Evolutionary conservation across 2,329 filamentous ascomycete species (phyloP).

Genomic region (Ilyonectria robusta): DNA sequence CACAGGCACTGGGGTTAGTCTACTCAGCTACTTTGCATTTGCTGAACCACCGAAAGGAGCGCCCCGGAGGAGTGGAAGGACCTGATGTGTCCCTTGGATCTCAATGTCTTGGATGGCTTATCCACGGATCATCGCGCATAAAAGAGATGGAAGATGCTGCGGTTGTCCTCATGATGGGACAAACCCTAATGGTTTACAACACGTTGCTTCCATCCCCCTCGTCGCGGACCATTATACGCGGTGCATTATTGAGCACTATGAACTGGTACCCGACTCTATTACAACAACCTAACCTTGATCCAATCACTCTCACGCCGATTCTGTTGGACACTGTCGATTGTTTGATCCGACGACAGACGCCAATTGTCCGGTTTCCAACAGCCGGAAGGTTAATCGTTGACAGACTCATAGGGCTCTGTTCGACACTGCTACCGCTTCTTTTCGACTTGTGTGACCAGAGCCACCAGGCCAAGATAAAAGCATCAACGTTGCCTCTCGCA

Average conservation of each 20-base stretch:
- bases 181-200: conserved; percentile 28
- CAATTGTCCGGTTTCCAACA: conserved; percentile 17
- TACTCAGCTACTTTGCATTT: conserved; percentile 24
- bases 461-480: conserved; percentile 5
- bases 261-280: conserved; percentile 26
- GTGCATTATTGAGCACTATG: conserved; percentile 15
- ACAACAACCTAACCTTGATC: conserved; percentile 18
- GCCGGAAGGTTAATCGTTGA: conserved; percentile 26
- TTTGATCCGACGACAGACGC: conserved; percentile 28
- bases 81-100: not conserved
- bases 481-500: not conserved
- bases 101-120: conserved; percentile 18
- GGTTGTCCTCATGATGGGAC: conserved; percentile 21
- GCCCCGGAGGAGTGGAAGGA: not conserved
- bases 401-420: conserved; percentile 27
- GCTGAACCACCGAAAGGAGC: conserved; percentile 6
- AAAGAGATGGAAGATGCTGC: conserved; percentile 12
- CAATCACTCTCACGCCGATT: conserved; percentile 30
- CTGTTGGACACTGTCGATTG: conserved; percentile 33
- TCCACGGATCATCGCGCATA: not conserved
- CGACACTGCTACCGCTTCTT: conserved; percentile 24
- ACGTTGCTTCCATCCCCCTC: conserved; percentile 10
- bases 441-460: conserved; percentile 32
- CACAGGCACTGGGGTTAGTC: conserved; percentile 8
- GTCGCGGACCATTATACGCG: conserved; percentile 20